These are phyloP conservation scores for Pythium biforme DNA, from an alignment of 352 stramenopile genomes.

Conservation along the genomic window DNA sequence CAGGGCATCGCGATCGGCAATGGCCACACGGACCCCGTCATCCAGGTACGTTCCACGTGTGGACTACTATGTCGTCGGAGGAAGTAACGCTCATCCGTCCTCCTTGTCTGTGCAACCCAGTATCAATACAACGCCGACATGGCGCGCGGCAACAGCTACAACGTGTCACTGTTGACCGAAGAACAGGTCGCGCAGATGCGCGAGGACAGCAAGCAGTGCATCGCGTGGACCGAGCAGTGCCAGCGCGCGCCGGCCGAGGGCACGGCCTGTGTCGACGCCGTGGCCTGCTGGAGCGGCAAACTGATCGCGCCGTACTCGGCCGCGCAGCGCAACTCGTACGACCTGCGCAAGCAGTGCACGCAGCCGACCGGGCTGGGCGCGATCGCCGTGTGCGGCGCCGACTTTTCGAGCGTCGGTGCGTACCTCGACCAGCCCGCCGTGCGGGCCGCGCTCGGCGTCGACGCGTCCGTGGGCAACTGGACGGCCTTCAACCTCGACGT, in stretches of 20 bases:
- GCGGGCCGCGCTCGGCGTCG: slow-evolving; percentile 26
- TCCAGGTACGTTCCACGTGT: slow-evolving; percentile 11
- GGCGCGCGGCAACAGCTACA: slow-evolving; percentile 62
- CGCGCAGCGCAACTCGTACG: slow-evolving; percentile 67
- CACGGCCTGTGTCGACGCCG: slow-evolving; percentile 34
- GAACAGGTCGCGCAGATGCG: slow-evolving; percentile 49
- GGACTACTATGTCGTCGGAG: too few relatives aligned
- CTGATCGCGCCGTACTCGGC: slow-evolving; percentile 42
- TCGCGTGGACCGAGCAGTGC: slow-evolving; percentile 31
- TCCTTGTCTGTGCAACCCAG: too few relatives aligned
- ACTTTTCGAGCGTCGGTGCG: slow-evolving; percentile 36
- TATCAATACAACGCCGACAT: slow-evolving; percentile 71
- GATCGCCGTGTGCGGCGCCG: slow-evolving; percentile 29
- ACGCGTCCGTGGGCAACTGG: slow-evolving; percentile 21
- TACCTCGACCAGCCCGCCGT: slow-evolving; percentile 53
- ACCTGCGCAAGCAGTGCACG: slow-evolving; percentile 60
- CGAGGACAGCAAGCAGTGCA: slow-evolving; percentile 16
- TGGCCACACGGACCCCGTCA: slow-evolving; percentile 58
- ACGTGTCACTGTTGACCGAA: slow-evolving; percentile 52
- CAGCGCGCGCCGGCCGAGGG: slow-evolving; percentile 29
- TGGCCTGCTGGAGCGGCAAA: slow-evolving; percentile 34
- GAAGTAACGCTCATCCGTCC: too few relatives aligned
- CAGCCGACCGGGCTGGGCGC: slow-evolving; percentile 35
- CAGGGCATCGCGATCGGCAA: slow-evolving; percentile 73
- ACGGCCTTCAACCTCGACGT: slow-evolving; percentile 86